Evolutionary conservation across 164 flowering plant species (phyloP), one percentile per base, ranked within the genome.

Genomic region (Annona cherimola): DNA sequence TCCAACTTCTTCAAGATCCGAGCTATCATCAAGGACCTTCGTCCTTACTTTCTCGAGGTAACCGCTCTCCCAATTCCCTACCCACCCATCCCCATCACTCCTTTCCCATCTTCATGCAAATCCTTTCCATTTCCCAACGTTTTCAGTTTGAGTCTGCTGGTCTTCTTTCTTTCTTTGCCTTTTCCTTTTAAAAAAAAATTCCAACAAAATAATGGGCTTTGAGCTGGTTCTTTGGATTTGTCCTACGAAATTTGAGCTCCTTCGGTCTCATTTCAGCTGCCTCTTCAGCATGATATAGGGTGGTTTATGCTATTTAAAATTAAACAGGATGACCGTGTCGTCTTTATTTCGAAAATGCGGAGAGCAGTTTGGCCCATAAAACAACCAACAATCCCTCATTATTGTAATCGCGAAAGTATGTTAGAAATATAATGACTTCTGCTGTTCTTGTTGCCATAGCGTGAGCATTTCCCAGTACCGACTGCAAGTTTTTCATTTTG

Each of bases 1-100:
- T 77, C 83, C 66, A 73, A 66, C 3, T 83, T 74, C 80, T 83
- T 74, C 85, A 82, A 86, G 82, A 80, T 89, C 74, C 87, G 91
- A 2, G 62, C 77, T 43, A 44, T 89, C 40, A 54, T 86, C 68
- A 83, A 70, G 66, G 86, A 85, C 39, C 85, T 89, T 69, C 89
- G 90, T 40, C 94, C 89, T 68, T 82, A 78, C 75, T 77, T 89
- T 74, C 60, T 88, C 63, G 85, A 86, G 87, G 92, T 85, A 78
- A 5, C 16, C 18, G 50, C 18, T 43, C n/a, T 20, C 44, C 54
- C 26, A 16, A 42, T 66, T 66, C 26, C 46, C 12, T 43, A 2
- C 35, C 35, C 35, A 26, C 35, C 35, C 35, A 26, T 26, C 35
- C 35, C 35, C 35, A 26, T 26, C 35, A 39, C 7, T 2, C 14